A percentile compares a stretch with the other conserved stretches of the same genome.
Evolutionary conservation across 2,329 filamentous ascomycete species (phyloP).

Genomic region (Botrytis tulipae): DNA sequence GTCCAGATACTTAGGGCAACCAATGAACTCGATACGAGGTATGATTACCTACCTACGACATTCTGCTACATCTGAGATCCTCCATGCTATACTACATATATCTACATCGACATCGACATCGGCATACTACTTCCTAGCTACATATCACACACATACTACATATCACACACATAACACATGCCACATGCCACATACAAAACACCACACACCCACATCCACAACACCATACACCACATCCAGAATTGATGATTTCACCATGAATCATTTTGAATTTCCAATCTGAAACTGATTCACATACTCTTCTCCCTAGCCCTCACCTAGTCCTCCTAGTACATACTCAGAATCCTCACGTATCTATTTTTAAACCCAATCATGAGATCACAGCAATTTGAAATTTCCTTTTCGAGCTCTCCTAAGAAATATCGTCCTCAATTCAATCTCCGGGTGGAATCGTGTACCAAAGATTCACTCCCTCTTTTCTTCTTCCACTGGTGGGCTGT

Average conservation of each 20-base stretch:
- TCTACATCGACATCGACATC: no score
- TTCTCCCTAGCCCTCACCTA: background rate
- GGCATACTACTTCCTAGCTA: no score
- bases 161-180: no score
- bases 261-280: conserved; percentile 13
- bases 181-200: no score
- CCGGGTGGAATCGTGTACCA: conserved; percentile 2
- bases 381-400: background rate
- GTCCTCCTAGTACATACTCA: no score
- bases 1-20: background rate
- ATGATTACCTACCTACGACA: no score
- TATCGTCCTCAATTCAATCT: background rate
- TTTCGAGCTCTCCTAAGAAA: background rate
- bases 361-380: background rate
- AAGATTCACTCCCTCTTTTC: background rate
- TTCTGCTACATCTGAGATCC: no score
- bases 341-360: background rate
- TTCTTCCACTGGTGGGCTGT: background rate
- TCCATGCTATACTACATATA: background rate
- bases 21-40: background rate
- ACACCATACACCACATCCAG: background rate
- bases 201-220: no score
- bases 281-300: background rate
- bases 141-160: no score
- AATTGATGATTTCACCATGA: background rate